phyloP scores from a whole-genome alignment of 2,329 filamentous ascomycete genomes.

The Neophaeococcomyces aloes region DNA sequence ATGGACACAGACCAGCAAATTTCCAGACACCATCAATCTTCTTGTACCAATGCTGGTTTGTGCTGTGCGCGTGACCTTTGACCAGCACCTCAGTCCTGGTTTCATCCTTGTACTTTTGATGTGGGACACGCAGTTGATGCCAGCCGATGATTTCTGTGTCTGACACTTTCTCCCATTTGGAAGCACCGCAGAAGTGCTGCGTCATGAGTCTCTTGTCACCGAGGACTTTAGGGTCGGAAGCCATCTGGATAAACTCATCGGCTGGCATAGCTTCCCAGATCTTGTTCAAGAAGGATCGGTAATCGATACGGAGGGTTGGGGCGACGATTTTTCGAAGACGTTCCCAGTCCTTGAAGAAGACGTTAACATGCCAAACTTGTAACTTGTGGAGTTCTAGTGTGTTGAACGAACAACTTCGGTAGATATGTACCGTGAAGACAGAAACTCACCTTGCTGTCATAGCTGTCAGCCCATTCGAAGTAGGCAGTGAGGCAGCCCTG shows the following conservation, averaged over 20 bases:
- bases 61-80: conserved; percentile 48
- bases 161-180: conserved; percentile 23
- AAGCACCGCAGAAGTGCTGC: conserved; percentile 48
- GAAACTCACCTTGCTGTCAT: conserved; percentile 32
- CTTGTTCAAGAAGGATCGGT: conserved; percentile 53
- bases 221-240: conserved; percentile 46
- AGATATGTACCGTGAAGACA: neutral
- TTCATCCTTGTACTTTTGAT: conserved; percentile 50
- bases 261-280: conserved; percentile 53
- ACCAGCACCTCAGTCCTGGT: conserved; percentile 39
- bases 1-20: conserved; percentile 23
- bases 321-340: conserved; percentile 34
- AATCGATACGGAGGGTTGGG: conserved; percentile 55
- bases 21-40: conserved; percentile 26
- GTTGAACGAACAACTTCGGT: neutral
- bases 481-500: conserved; percentile 21
- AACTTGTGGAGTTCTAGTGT: neutral
- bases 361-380: neutral
- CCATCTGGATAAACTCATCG: conserved; percentile 51
- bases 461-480: conserved; percentile 38
- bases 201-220: conserved; percentile 53
- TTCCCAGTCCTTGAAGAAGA: conserved; percentile 28
- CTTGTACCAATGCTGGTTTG: conserved; percentile 23
- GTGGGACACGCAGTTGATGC: conserved; percentile 41
- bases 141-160: conserved; percentile 23